Conservation (phyloP, 2,329 filamentous ascomycete species). For the Hymenoscyphus scutula region DNA sequence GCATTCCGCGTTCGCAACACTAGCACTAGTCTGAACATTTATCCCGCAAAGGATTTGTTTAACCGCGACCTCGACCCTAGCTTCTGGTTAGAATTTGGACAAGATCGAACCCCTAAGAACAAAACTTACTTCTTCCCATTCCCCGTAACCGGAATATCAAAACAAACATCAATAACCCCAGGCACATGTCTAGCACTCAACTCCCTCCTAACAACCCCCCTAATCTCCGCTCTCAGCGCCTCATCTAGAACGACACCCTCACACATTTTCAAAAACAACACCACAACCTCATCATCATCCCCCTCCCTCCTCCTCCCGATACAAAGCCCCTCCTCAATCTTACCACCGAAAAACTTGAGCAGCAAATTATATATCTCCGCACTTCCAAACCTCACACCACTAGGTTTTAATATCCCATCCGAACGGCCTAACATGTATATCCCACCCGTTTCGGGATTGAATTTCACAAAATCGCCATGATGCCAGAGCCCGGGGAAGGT, state of each 20-base stretch:
- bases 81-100: conserved; percentile 3
- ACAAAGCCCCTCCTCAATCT: conserved; percentile 84
- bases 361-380: conserved; percentile 98
- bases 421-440: conserved; percentile 89
- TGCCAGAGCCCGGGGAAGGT: conserved; percentile 80
- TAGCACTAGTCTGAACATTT: conserved; percentile 83
- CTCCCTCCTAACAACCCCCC: conserved; percentile 67
- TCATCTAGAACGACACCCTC: conserved; percentile 47
- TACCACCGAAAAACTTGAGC: conserved; percentile 72
- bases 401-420: conserved; percentile 90
- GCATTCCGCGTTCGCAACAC: conserved; percentile 87
- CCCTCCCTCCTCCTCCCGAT: conserved; percentile 66
- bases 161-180: conserved; percentile 74
- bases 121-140: conserved; percentile 90
- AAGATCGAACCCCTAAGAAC: not conserved
- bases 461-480: conserved; percentile 85
- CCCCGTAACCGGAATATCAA: conserved; percentile 78
- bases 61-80: conserved; percentile 85
- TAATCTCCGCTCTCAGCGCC: conserved; percentile 62
- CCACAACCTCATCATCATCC: conserved; percentile 45
- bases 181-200: conserved; percentile 89
- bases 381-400: conserved; percentile 86
- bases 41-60: conserved; percentile 93
- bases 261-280: conserved; percentile 84
- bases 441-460: conserved; percentile 69